These are phyloP conservation scores for Solanum acaule DNA, from an alignment of 257 asterid species.

Conservation along the genomic window DNA sequence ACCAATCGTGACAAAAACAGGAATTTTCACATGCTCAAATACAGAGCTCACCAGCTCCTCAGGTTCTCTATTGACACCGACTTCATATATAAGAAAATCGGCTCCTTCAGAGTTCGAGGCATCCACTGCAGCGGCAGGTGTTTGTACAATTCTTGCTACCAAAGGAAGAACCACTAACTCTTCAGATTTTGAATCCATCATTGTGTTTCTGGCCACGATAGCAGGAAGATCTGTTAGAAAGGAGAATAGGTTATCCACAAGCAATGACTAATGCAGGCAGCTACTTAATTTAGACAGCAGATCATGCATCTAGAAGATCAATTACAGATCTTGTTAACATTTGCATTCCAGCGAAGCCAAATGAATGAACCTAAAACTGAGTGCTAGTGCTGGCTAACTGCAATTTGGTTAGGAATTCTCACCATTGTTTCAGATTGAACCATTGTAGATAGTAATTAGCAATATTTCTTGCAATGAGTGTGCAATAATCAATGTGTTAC, in stretches of 20 bases:
- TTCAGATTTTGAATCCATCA: constrained; percentile 61
- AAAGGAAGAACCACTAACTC: constrained; percentile 70
- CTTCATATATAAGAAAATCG: constrained; percentile 62
- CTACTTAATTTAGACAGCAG: not conserved
- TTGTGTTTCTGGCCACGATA: constrained; percentile 81
- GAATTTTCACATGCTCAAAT: constrained; percentile 54
- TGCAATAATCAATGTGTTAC: not conserved
- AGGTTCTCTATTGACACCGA: constrained; percentile 12
- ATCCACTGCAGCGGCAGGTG: constrained; percentile 59
- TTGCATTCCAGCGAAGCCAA: not conserved
- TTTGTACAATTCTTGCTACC: constrained; percentile 73
- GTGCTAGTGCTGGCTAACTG: not conserved
- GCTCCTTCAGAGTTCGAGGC: constrained; percentile 91
- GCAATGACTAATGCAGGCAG: not conserved
- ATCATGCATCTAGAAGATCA: not conserved
- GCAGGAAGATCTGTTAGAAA: constrained; percentile 71
- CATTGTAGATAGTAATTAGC: not conserved
- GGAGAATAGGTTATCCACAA: constrained; percentile 1
- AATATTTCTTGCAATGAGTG: not conserved
- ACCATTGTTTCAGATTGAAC: not conserved
- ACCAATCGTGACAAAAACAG: constrained; percentile 51
- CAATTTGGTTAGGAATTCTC: not conserved
- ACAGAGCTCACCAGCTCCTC: constrained; percentile 49
- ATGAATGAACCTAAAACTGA: not conserved
- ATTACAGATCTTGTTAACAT: not conserved